These are phyloP conservation scores for Pseudognaphalium luteoalbum DNA, from an alignment of 129 eudicot genomes.

Conservation along the genomic window DNA sequence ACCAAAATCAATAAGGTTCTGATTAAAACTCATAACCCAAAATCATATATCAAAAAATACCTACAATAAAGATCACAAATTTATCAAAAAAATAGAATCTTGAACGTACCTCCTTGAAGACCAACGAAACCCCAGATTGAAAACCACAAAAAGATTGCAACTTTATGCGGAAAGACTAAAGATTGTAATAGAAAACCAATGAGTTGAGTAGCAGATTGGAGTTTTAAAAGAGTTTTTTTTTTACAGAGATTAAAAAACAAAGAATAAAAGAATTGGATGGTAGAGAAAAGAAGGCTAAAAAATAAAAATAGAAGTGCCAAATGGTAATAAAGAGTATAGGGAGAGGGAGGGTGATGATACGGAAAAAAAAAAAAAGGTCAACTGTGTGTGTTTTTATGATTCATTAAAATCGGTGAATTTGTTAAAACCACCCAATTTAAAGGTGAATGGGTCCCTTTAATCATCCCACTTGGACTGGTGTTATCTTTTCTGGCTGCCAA, in stretches of 20 bases:
- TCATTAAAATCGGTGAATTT: slow-evolving; percentile 37
- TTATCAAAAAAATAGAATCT: slow-evolving; percentile 8
- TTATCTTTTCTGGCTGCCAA: slow-evolving; percentile 37
- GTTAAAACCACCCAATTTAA: slow-evolving; percentile 34
- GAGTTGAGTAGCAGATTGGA: slow-evolving; percentile 8
- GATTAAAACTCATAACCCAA: not conserved
- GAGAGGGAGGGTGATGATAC: slow-evolving; percentile 9
- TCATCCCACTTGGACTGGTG: slow-evolving; percentile 18
- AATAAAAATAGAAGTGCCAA: slow-evolving; percentile 28
- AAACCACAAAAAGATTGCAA: not conserved
- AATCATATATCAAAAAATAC: no score
- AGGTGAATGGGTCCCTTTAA: slow-evolving; percentile 21
- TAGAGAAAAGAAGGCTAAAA: slow-evolving; percentile 24
- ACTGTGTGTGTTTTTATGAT: slow-evolving; percentile 27
- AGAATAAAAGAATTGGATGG: slow-evolving; percentile 36
- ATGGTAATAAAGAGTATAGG: slow-evolving; percentile 9
- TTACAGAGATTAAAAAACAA: not conserved
- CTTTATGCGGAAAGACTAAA: not conserved
- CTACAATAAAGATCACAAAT: not conserved
- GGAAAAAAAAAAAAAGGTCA: slow-evolving; percentile 4
- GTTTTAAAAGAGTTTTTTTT: slow-evolving; percentile 22
- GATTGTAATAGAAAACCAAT: slow-evolving; percentile 10
- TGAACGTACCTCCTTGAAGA: slow-evolving; percentile 25
- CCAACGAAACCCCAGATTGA: not conserved
- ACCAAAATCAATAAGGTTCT: not conserved